Base-by-base conservation (phyloP, 768 basidiomycete genomes). In the Neoboletus magnificus region DNA sequence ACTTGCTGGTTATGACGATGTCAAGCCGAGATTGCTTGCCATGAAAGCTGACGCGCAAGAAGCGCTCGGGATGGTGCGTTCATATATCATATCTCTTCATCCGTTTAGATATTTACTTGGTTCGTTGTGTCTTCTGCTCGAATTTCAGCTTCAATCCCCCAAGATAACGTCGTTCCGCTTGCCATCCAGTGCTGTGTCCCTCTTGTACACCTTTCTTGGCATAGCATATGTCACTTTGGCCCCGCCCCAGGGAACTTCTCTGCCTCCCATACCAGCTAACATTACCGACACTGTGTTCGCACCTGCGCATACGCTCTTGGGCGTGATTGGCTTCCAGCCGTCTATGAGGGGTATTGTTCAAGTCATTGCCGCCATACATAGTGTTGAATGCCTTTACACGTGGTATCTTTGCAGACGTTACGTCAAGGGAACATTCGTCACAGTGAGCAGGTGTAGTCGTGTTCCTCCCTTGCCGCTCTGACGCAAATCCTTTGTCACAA, bases 1-100 rank as follows among this genome's bases (percentile, higher is more conserved):
- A 2, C 74, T 93, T 30, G 62, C 73, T 4, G 84, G 86, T 0
- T 92, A 92, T 63, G 86, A 89, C 1, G 90, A 91, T 35, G 89
- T 93, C 25, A 91, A 91, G 64, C 88, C 89, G 3, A 82, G 91
- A 10, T 68, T 93, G 23, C 71, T 92, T 22, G 77, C 82, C 52
- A 93, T 92, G 91, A 91, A 90, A 65, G 83, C 83, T 0, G 77
- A 88, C 25, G 87, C 91, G 0, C 87, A 92, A 64, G 89, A 89
- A 65, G 79, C 82, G 1, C 78, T 93, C 18, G 90, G 91, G 27
- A 90, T 89, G 87, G 89, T 87, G 53, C 25, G 82, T 70, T 8
- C 18, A 37, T 42, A 30, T 4, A 29, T 3, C 7, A 18, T 43
- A n/a, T 30, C 12, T 20, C 27, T 48, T 20, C 16, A 11, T 12